Evolutionary conservation across 441 rosid genomes (phyloP).

Genomic region (Hura crepitans): DNA sequence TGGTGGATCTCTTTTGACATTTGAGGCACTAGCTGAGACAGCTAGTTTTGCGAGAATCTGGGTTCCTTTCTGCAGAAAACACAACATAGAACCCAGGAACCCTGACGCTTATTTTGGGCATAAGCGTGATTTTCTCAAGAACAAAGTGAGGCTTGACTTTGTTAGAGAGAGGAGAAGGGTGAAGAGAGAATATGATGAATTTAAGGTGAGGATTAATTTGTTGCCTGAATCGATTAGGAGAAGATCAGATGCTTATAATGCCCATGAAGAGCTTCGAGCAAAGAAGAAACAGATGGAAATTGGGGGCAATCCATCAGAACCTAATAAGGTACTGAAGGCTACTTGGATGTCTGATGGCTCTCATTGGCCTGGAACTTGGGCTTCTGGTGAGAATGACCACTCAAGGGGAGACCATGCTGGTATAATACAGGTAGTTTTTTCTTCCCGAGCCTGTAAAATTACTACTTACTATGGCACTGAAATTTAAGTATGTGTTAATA

Average conservation of each 20-base stretch:
- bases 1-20: conserved; percentile 79
- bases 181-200: conserved; percentile 88
- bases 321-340: conserved; percentile 52
- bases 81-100: conserved; percentile 76
- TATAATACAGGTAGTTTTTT: conserved; percentile 60
- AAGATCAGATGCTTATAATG: conserved; percentile 76
- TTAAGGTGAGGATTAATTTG: conserved; percentile 79
- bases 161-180: conserved; percentile 86
- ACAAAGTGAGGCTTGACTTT: conserved; percentile 69
- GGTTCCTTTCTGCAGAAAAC: conserved; percentile 94
- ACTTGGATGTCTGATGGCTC: conserved; percentile 96
- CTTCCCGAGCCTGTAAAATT: background rate
- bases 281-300: conserved; percentile 66
- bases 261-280: conserved; percentile 68
- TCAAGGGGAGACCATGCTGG: conserved; percentile 84
- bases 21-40: conserved; percentile 83
- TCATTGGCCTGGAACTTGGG: conserved; percentile 96
- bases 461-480: background rate
- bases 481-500: conserved; percentile 10
- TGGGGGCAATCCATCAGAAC: conserved; percentile 42
- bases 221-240: conserved; percentile 70
- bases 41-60: conserved; percentile 78
- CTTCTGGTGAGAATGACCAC: conserved; percentile 53
- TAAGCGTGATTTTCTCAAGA: conserved; percentile 70
- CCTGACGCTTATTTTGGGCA: conserved; percentile 82